Evolutionary conservation across 305 asterid genomes (phyloP).

Genomic region (Euphrasia arctica): DNA sequence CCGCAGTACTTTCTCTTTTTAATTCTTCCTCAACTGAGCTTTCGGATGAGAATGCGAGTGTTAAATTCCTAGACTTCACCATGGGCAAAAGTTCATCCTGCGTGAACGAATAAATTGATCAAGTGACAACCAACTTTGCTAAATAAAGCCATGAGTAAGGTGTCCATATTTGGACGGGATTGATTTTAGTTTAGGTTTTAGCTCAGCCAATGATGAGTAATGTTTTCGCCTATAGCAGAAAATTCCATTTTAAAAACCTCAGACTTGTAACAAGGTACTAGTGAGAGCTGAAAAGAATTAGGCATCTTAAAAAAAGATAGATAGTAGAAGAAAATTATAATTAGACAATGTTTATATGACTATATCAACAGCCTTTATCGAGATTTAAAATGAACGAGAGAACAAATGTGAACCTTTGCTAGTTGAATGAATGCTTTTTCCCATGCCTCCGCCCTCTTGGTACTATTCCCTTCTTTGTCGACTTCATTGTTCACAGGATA

Average conservation of each 20-base stretch:
- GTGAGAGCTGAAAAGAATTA: no score
- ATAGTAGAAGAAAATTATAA: no score
- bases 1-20: constrained; percentile 98
- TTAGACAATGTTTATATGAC: background rate
- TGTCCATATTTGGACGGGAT: background rate
- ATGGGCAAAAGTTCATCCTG: constrained; percentile 92
- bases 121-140: constrained; percentile 19
- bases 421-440: constrained; percentile 96
- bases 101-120: constrained; percentile 31
- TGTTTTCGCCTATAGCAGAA: no score
- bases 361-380: background rate
- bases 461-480: constrained; percentile 70
- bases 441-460: constrained; percentile 91
- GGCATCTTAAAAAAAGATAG: no score
- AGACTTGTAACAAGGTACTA: no score
- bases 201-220: constrained; percentile 2
- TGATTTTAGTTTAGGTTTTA: constrained; percentile 8
- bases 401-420: constrained; percentile 59
- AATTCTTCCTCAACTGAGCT: constrained; percentile 97
- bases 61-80: constrained; percentile 71
- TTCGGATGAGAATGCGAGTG: constrained; percentile 91
- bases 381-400: constrained; percentile 9
- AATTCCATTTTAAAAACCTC: no score
- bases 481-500: constrained; percentile 93
- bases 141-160: constrained; percentile 11